Evolutionary conservation across 352 stramenopile genomes (phyloP), one percentile per base, ranked within the genome.

Genomic region (Globisporangium nagaii): DNA sequence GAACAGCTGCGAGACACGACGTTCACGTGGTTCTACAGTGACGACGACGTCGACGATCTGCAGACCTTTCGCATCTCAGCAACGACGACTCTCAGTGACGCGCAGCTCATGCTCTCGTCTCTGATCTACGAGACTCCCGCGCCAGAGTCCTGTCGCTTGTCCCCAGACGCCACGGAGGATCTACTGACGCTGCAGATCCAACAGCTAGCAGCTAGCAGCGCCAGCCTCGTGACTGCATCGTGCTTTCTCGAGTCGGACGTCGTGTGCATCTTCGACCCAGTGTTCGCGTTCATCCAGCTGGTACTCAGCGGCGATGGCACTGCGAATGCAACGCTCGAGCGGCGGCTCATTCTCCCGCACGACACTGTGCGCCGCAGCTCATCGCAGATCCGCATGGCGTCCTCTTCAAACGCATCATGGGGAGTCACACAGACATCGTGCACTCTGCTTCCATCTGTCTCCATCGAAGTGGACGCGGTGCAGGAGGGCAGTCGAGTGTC

Each of bases 61-160:
- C 22, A n/a, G 20, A 25, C n/a, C 17, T 39, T 2, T 9, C 37
- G 25, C 4, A 55, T 73, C 42, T 37, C 43, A 15, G 58, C 42
- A 15, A 32, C 60, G 17, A 70, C 68, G 30, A 73, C 68, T 4
- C 44, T 53, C 10, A 24, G 44, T 9, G 68, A 73, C 34, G 65
- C 62, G 24, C 62, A 67, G 41, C 52, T 45, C 17, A 62, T 72
- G 12, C 58, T 73, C 2, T 51, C 58, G 20, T 64, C 62, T 7
- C 59, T 76, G 27, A 30, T 63, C 19, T 73, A 76, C 27, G 34
- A 34, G 42, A 58, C 34, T 10, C 37, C 48, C 3, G 4, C 39
- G 10, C 32, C 37, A 20, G 39, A 44, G 4, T 22, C 37, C 10
- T 51, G 46, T 22, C 12, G 20, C 0, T n/a, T 46, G 6, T 31